Evolutionary conservation across 2,329 filamentous ascomycete species (phyloP), one percentile per base, ranked within the genome.

Genomic region (Exophiala bonariae): DNA sequence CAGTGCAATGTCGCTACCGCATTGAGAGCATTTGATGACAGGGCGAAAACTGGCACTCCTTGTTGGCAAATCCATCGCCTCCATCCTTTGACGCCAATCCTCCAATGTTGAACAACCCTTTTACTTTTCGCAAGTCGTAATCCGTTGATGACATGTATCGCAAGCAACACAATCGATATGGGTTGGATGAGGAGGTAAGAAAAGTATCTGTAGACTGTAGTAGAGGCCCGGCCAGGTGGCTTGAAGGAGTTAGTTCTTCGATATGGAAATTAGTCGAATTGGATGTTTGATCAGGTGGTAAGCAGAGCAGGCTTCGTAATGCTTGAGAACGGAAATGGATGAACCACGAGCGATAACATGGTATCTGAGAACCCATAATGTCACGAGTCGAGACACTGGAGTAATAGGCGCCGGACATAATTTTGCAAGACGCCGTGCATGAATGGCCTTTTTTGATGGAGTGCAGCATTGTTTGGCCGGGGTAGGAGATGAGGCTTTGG

Each of bases 11-110:
- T 91, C 81, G 32, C 74, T 68, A 32, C 82, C 81, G 65, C 89
- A 95, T 71, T 78, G 83, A 43, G 89, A 95, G 70, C 89, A 95
- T 76, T 92, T 95, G 70, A 95, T 87, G 18, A 83, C 83, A 62
- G 89, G 88, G 73, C 93, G 75, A 56, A 91, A 82, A 67, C 80
- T 78, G 66, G 82, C 85, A 66, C 82, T 78, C 63, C 83, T 76
- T 22, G 43, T 26, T 11, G 50, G 28, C 28, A 23, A 13, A 36
- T 54, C 48, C 56, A 59, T 59, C 8, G 22, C 33, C 46, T 41
- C 47, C 38, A 35, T 50, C 43, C 33, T 20, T 11, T 34, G 23
- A 6, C 23, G 23, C 11, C 17, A 33, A 26, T 35, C 44, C 44
- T 38, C 39, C 38, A 13, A 35, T 14, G 11, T 33, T 17, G 18